These are phyloP conservation scores for Xylaria flabelliformis DNA, from an alignment of 495 filamentous ascomycete genomes.

Conservation along the genomic window DNA sequence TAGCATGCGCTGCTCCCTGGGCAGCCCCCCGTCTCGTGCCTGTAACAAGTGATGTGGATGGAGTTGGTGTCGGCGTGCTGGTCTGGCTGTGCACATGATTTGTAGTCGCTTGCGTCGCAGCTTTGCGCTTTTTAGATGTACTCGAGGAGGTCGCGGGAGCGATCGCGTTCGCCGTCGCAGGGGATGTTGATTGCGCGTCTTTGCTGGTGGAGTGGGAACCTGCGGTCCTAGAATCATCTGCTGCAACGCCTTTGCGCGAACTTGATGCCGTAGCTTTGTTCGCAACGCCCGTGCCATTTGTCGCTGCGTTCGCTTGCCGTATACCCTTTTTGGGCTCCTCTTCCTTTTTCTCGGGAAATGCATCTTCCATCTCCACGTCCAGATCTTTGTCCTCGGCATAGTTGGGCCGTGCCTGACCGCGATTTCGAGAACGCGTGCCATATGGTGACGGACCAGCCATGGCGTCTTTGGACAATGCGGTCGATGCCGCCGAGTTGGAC, in stretches of 20 bases:
- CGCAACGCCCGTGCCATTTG: conserved; percentile 39
- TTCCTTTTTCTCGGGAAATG: conserved; percentile 55
- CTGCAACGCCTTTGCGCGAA: conserved; percentile 52
- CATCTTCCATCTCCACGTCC: conserved; percentile 76
- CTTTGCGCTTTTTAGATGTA: conserved; percentile 79
- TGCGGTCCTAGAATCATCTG: conserved; percentile 53
- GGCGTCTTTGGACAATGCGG: conserved; percentile 46
- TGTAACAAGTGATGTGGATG: conserved; percentile 37
- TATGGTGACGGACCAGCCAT: conserved; percentile 68
- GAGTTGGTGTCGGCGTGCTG: conserved; percentile 57
- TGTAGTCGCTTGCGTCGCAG: conserved; percentile 49
- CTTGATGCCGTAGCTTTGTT: conserved; percentile 46
- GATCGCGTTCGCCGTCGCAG: conserved; percentile 56
- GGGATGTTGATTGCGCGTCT: conserved; percentile 35
- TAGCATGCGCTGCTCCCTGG: conserved; percentile 27
- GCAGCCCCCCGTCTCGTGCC: conserved; percentile 46
- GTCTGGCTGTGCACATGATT: conserved; percentile 40
- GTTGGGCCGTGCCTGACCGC: conserved; percentile 81
- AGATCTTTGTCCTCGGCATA: conserved; percentile 96
- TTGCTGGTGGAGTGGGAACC: conserved; percentile 35
- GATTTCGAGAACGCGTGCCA: conserved; percentile 93
- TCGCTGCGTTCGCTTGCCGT: conserved; percentile 46
- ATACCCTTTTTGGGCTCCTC: conserved; percentile 57
- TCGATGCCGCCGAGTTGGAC: conserved; percentile 48
- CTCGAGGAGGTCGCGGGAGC: conserved; percentile 57